Percentiles rank a stretch among this genome's conserved stretches.
Conservation (phyloP, 495 filamentous ascomycete species). For the Penicillium cataractarum region DNA sequence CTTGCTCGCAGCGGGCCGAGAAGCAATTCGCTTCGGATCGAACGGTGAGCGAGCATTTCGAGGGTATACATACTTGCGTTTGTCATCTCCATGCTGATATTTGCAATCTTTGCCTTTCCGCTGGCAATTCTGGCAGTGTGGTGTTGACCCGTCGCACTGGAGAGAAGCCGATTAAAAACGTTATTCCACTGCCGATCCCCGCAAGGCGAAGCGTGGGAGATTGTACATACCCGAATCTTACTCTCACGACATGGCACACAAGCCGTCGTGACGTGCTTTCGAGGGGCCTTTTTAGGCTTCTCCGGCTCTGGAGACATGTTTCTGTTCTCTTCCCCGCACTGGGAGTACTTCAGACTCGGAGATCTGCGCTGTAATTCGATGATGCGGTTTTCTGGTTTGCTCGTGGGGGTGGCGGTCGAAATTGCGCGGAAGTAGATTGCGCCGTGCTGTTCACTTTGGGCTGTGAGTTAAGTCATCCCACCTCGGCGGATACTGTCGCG, state of each 20-base stretch:
- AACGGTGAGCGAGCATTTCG: no score
- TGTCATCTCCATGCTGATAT: slow-evolving; percentile 54
- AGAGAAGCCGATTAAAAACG: slow-evolving; percentile 9
- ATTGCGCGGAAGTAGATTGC: slow-evolving; percentile 8
- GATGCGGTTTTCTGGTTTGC: not conserved
- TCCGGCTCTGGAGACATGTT: slow-evolving; percentile 38
- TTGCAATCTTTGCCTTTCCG: slow-evolving; percentile 52
- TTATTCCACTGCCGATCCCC: slow-evolving; percentile 10
- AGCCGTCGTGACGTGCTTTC: slow-evolving; percentile 52
- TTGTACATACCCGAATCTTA: slow-evolving; percentile 47
- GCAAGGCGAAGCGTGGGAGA: not conserved
- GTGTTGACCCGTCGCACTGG: slow-evolving; percentile 51
- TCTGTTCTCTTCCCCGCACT: not conserved
- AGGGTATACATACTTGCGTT: slow-evolving; percentile 45
- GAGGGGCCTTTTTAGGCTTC: slow-evolving; percentile 42
- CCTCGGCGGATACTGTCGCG: not conserved
- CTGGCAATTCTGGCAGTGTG: slow-evolving; percentile 52
- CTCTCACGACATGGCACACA: slow-evolving; percentile 55
- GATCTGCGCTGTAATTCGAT: not conserved
- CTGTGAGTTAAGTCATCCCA: slow-evolving; percentile 16
- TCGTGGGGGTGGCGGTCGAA: slow-evolving; percentile 9
- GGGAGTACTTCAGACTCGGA: not conserved
- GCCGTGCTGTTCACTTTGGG: not conserved
- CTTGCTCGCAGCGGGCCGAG: not conserved
- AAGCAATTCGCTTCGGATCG: not conserved